Base-by-base conservation (phyloP, 2,329 filamentous ascomycete genomes). In the Penicillium sp. region DNA sequence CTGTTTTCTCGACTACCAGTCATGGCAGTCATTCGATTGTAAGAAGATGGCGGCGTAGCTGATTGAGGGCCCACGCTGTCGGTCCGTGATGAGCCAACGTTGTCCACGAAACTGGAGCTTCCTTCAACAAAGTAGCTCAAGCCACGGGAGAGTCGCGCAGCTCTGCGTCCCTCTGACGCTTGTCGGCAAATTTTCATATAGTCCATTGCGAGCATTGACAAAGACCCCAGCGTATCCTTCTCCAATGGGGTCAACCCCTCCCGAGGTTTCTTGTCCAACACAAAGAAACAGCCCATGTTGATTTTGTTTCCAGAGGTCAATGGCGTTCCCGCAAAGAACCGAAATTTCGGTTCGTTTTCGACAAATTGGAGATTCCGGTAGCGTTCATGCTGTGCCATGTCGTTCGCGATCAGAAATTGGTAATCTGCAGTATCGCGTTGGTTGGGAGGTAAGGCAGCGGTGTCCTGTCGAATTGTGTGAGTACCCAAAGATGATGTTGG, bases 281-380 rank as follows among this genome's bases (percentile, higher is more conserved):
- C 79, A 49, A 82, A 81, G 55, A 86, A 84, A 10, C 79, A 80
- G 9, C 86, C 86, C 52, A 89, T 83, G 44, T 80, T 79, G 60
- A 82, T 80, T 27, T 82, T 79, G 34, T 78, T 80, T 0, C 79
- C 79, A 3, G 83, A 85, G 24, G 80, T 79, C 50, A 89, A 82
- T 0, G 86, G 86, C 0, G 87, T 85, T 16, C 81, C 82, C 5
- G 82, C 82, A 55, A 84, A 83, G 63, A 85, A 85, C 43, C 72
- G 71, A 29, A 77, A 69, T 31, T 69, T 57, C 0, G 73, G 73
- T 1, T 68, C 57, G 0, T 57, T 65, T 3, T 63, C 57, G 1
- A 79, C 75, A 29, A 76, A 73, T 1, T 65, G 58, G 38, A 73
- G 63, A 6, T 68, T 49, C 42, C 71, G 73, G 53, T 73, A 79